phyloP scores from a whole-genome alignment of 164 flowering plant species.

The Umbellularia californica region DNA sequence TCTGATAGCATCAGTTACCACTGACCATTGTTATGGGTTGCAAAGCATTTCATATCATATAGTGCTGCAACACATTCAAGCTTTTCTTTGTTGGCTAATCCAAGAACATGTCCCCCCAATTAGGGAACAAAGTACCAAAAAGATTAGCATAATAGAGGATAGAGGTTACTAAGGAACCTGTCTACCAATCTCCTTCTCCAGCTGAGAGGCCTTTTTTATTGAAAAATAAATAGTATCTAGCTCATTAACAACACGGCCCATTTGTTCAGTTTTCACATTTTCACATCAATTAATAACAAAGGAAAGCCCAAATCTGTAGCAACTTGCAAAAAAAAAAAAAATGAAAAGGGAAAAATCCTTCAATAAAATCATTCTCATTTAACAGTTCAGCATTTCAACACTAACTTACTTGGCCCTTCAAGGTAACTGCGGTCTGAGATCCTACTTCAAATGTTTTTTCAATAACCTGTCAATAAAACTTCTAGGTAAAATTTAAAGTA shows the following conservation, averaged over 20 bases:
- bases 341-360: background rate
- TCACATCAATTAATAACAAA: background rate
- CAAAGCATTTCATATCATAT: too few relatives aligned
- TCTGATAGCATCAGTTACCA: too few relatives aligned
- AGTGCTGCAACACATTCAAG: too few relatives aligned
- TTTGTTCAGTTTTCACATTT: slow-evolving; percentile 82
- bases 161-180: slow-evolving; percentile 46
- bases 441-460: slow-evolving; percentile 76
- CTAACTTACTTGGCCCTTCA: slow-evolving; percentile 70
- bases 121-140: background rate
- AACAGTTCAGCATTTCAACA: background rate
- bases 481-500: slow-evolving; percentile 7
- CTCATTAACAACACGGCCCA: slow-evolving; percentile 94
- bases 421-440: slow-evolving; percentile 57
- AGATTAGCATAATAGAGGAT: background rate
- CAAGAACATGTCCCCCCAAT: too few relatives aligned
- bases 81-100: too few relatives aligned
- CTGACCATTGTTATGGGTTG: too few relatives aligned
- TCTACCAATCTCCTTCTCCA: slow-evolving; percentile 95
- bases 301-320: background rate
- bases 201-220: slow-evolving; percentile 90
- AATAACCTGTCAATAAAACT: slow-evolving; percentile 41
- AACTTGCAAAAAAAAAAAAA: background rate
- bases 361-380: background rate
- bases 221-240: slow-evolving; percentile 93